Conservation (phyloP, 179 eudicot species). For the Actinidia polygama region DNA sequence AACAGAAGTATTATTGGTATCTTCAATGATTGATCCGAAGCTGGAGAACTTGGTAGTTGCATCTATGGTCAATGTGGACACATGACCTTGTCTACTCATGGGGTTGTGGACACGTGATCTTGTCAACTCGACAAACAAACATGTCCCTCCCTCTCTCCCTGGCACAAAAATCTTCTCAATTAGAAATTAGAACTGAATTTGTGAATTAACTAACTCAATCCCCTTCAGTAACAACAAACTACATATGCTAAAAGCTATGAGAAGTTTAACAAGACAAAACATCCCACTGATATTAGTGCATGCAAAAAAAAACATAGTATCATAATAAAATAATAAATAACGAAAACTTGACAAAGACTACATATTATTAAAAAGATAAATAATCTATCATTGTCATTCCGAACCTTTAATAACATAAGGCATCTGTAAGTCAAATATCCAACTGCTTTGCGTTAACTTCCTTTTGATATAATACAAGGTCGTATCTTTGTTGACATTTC, state of each 20-base stretch:
- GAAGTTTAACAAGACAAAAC: not conserved
- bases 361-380: not conserved
- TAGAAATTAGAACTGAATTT: not conserved
- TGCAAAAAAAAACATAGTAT: not conserved
- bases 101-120: constrained; percentile 83
- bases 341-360: not conserved
- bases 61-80: constrained; percentile 68
- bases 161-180: constrained; percentile 1
- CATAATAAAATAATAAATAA: not conserved
- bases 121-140: constrained; percentile 89
- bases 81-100: constrained; percentile 97
- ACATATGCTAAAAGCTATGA: not conserved
- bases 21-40: constrained; percentile 57
- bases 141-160: constrained; percentile 99
- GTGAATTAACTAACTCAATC: not conserved
- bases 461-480: not conserved
- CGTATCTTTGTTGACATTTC: not conserved
- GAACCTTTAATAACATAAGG: not conserved
- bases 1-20: constrained; percentile 70
- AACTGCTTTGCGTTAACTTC: not conserved
- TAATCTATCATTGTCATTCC: not conserved
- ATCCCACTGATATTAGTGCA: not conserved
- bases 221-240: not conserved
- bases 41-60: constrained; percentile 53
- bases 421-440: not conserved